Evolutionary conservation across 371 early-diverging fungal genomes (phyloP).

Genomic region (Dipsacomyces acuminosporus): DNA sequence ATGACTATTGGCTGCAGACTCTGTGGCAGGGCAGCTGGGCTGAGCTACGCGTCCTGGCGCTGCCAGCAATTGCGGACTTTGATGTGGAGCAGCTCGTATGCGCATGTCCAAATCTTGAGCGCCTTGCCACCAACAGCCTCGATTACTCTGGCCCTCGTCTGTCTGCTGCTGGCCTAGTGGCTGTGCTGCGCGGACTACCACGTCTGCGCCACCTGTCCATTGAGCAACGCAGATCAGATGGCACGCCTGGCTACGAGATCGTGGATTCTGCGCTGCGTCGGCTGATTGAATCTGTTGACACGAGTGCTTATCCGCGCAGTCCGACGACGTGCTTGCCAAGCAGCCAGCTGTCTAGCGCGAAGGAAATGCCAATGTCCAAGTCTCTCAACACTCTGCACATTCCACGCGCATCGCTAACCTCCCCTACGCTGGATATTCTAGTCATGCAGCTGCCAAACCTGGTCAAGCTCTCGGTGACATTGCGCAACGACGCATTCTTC

Average conservation of each 20-base stretch:
- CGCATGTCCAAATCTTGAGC: conserved; percentile 29
- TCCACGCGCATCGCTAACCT: conserved; percentile 29
- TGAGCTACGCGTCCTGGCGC: conserved; percentile 17
- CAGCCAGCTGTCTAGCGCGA: too few relatives aligned
- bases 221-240: conserved; percentile 37
- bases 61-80: conserved; percentile 31
- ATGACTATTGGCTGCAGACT: conserved; percentile 19
- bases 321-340: background rate
- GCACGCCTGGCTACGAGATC: conserved; percentile 34
- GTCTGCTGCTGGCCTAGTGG: conserved; percentile 27
- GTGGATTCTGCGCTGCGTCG: conserved; percentile 28
- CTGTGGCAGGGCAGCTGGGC: conserved; percentile 21
- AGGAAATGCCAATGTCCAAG: background rate
- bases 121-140: conserved; percentile 34
- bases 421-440: conserved; percentile 27
- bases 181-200: conserved; percentile 18
- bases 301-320: too few relatives aligned
- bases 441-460: conserved; percentile 28
- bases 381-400: conserved; percentile 28
- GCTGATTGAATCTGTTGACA: conserved; percentile 19
- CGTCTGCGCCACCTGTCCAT: conserved; percentile 32
- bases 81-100: conserved; percentile 15
- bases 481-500: conserved; percentile 29
- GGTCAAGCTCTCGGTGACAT: conserved; percentile 18
- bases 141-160: conserved; percentile 41